Base-by-base conservation (phyloP, 768 basidiomycete genomes). In the Fomitopsis serialis region DNA sequence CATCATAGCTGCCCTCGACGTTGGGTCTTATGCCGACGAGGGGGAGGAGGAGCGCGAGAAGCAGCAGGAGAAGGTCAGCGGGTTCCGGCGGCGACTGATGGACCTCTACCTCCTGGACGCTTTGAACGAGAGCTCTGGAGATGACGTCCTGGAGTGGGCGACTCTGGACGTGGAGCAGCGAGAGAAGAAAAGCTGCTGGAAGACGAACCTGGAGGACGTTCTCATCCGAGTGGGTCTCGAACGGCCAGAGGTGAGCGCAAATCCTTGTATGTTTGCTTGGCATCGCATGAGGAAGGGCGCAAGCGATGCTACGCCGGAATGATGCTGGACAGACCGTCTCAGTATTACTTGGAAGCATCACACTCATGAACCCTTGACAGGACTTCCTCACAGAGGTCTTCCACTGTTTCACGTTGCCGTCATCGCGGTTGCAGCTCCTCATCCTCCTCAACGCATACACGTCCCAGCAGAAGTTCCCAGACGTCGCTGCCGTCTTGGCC, bases 101-200 rank as follows among this genome's bases (percentile, higher is more conserved):
- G 87, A 91, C 53, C 74, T 89, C 17, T 91, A 90, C 63, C 74
- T 93, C 17, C 71, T 89, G 50, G 88, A 91, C 63, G 85, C 84
- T 32, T 83, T 78, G 64, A 86, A 87, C 62, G 89, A 89, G 62
- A 79, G 78, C 21, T 89, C 87, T 3, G 81, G 80, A 2, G 77
- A 80, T 42, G 90, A 92, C 63, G 75, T 83, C 27, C 63, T 92
- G 34, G 90, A 92, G 61, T 86, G 85, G 81, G 83, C 84, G 13
- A 79, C 77, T 42, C 69, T 90, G 51, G 80, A 84, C 61, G 74
- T 76, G 57, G 78, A 76, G 22, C 79, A 89, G 60, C 77, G 84
- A 48, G 78, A 79, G 51, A 77, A 74, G 62, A 74, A 78, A 58
- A 72, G 75, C 13, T 72, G 78, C 24, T 93, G 90, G 90, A 92